Evolutionary conservation across 2,329 filamentous ascomycete genomes (phyloP).

Genomic region (Scedosporium boydii): DNA sequence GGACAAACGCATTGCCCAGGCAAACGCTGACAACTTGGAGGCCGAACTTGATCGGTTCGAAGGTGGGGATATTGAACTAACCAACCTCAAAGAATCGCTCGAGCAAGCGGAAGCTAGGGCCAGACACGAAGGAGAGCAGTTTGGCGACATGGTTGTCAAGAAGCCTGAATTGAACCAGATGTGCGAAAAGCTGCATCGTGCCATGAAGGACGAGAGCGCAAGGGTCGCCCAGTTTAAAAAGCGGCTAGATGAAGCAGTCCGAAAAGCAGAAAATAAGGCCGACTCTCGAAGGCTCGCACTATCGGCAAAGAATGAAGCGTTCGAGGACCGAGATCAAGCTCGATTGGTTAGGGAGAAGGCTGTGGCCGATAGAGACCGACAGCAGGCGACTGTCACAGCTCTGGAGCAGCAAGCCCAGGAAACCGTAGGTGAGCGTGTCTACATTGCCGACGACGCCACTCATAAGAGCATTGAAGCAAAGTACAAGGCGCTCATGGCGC

Average conservation of each 20-base stretch:
- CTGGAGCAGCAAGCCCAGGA: constrained; percentile 45
- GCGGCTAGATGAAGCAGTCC: constrained; percentile 9
- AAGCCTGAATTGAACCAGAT: constrained; percentile 38
- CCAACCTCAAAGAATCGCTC: constrained; percentile 48
- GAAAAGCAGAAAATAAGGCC: constrained; percentile 45
- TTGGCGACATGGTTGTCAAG: constrained; percentile 38
- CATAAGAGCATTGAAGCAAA: constrained; percentile 43
- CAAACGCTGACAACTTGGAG: constrained; percentile 40
- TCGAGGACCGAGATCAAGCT: constrained; percentile 39
- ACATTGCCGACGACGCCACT: constrained; percentile 57
- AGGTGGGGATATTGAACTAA: constrained; percentile 58
- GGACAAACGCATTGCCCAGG: constrained; percentile 49
- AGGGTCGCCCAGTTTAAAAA: constrained; percentile 11
- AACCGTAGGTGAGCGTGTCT: constrained; percentile 44
- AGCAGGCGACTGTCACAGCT: constrained; percentile 37
- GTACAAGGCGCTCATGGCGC: constrained; percentile 43
- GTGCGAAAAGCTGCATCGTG: constrained; percentile 20
- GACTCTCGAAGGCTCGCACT: constrained; percentile 34
- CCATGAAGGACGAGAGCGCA: constrained; percentile 24
- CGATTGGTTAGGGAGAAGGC: constrained; percentile 34
- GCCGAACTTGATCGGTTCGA: constrained; percentile 57
- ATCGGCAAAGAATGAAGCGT: constrained; percentile 51
- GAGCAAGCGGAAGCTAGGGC: constrained; percentile 34
- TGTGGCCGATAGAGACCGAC: constrained; percentile 36
- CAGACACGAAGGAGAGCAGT: constrained; percentile 43